These are phyloP conservation scores for Pholiota conissans DNA, from an alignment of 768 basidiomycete species.

Conservation along the genomic window DNA sequence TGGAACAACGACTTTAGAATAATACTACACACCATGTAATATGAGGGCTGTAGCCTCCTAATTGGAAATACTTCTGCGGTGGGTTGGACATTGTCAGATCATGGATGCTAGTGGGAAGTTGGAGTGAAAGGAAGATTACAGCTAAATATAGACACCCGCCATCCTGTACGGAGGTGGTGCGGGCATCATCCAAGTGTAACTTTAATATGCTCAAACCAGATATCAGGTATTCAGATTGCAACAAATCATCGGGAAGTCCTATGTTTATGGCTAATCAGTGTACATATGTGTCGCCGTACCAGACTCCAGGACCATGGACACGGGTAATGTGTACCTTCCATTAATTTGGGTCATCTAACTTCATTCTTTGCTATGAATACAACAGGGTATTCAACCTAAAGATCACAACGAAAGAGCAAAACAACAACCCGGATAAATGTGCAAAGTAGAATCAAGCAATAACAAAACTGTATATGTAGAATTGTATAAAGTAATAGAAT, in stretches of 20 bases:
- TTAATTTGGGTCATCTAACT: slow-evolving; percentile 4
- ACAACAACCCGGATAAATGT: neutral
- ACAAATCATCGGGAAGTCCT: neutral
- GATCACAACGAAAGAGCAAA: neutral
- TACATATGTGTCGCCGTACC: too few relatives aligned
- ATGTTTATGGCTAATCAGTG: neutral
- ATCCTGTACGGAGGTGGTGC: neutral
- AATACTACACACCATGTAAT: slow-evolving; percentile 2
- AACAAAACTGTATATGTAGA: neutral
- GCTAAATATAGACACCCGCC: neutral
- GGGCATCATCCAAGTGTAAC: neutral
- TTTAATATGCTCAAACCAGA: neutral
- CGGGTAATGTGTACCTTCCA: neutral
- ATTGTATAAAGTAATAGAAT: neutral
- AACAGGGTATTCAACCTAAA: neutral
- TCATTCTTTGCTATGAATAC: neutral
- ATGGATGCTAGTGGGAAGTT: neutral
- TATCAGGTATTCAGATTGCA: neutral
- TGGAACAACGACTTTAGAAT: neutral
- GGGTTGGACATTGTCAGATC: neutral
- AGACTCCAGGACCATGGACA: neutral
- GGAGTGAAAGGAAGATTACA: neutral
- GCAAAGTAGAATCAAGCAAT: neutral
- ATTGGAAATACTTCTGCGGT: slow-evolving; percentile 4
- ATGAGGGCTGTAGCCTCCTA: slow-evolving; percentile 9